Conservation (phyloP, 2,329 filamentous ascomycete species). For the Alternaria tenuissima region DNA sequence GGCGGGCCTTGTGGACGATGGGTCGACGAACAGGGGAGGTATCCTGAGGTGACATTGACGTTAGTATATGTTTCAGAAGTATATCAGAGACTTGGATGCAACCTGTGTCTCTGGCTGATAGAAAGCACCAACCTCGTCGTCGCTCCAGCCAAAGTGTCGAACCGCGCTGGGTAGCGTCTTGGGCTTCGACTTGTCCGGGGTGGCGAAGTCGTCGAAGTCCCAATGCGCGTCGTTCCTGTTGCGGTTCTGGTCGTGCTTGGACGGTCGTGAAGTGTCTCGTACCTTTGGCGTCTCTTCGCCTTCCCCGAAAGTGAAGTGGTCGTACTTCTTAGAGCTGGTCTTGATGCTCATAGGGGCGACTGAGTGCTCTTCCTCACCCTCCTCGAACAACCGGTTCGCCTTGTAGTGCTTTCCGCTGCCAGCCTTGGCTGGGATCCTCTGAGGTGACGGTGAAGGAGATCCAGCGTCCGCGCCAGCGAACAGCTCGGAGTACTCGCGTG, state of each 20-base stretch:
- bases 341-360: conserved; percentile 57
- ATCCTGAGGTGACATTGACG: conserved; percentile 52
- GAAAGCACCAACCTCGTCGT: conserved; percentile 64
- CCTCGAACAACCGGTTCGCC: conserved; percentile 65
- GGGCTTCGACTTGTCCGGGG: conserved; percentile 76
- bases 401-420: conserved; percentile 62
- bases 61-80: conserved; percentile 25
- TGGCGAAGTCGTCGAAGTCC: conserved; percentile 88
- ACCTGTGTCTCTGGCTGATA: conserved; percentile 27
- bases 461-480: conserved; percentile 61
- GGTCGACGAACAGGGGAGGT: conserved; percentile 67
- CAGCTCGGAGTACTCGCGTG: conserved; percentile 74
- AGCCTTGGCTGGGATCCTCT: conserved; percentile 54
- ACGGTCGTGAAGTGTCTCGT: conserved; percentile 64
- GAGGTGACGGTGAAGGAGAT: conserved; percentile 50
- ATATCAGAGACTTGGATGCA: conserved; percentile 14
- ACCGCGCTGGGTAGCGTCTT: conserved; percentile 73
- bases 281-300: conserved; percentile 58
- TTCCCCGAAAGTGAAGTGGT: conserved; percentile 84
- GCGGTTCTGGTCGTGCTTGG: conserved; percentile 12
- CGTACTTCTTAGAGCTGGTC: conserved; percentile 79
- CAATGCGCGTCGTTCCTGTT: conserved; percentile 61
- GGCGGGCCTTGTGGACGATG: conserved; percentile 72
- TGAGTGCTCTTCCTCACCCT: conserved; percentile 58
- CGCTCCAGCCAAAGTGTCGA: conserved; percentile 79